Evolutionary conservation across 768 basidiomycete species (phyloP), one percentile per base, ranked within the genome.

Genomic region (Leccinum incarnatum): DNA sequence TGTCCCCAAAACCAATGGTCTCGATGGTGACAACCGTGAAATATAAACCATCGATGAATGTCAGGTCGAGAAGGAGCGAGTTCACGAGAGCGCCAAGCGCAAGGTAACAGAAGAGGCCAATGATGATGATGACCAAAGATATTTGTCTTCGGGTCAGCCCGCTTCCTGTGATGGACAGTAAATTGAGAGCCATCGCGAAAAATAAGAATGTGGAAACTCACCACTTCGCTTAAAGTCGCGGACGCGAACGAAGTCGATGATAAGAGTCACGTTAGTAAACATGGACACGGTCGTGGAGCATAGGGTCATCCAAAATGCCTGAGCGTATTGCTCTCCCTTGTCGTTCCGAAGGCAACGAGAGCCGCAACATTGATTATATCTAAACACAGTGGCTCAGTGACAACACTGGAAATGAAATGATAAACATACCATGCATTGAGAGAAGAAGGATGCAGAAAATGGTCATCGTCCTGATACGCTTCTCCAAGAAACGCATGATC

Each of bases 91-190:
- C 82, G 5, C 92, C 93, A 10, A 94, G 65, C 0, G 87, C 89
- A 59, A 93, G 77, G 68, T 91, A 93, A 58, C 77, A 77, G 23
- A 94, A 77, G 1, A 95, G 75, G 15, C 86, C 68, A 64, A 95
- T 94, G 57, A 89, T 83, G 36, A 89, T 82, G 58, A 94, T 87
- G 32, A 88, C 83, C n/a, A 94, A 80, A 1, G 85, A 82, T 4
- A 91, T 83, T 65, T 94, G 93, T 67, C 86, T 91, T 23, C 81
- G 80, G 0, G 91, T 94, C 37, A 95, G 74, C 1, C 93, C 93
- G 62, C 89, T 91, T 5, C 87, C 89, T 90, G 53, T 15, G 5
- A 3, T 2, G 23, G 12, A 29, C n/a, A 34, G 32, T 60, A n/a
- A 57, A 30, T 27, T 53, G 34, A 50, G 52, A 14, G 27, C 15